Evolutionary conservation across 148 eudicot species (phyloP), one percentile per base, ranked within the genome.

Genomic region (Diospyros lotus): DNA sequence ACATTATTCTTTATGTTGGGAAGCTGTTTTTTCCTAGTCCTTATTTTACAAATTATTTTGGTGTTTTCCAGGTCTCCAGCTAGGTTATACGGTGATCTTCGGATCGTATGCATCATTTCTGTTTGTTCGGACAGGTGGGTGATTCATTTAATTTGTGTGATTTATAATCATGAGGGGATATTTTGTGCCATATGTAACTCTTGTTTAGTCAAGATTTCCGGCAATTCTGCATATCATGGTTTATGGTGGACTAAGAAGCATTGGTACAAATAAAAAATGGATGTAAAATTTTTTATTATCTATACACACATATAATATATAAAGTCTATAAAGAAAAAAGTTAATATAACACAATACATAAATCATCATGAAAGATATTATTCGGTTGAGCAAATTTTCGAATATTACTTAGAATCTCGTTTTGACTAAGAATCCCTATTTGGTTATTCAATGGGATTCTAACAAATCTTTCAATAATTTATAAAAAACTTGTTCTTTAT

Each of bases 41-140:
- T 15, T 51, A 12, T 40, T 59, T 9, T n/a, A 51, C 7, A 15
- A 13, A 2, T 64, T 61, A 60, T 60, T 44, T 66, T 68, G 74
- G 38, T 68, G 14, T 58, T 74, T 71, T 76, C 79, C 86, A 95
- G 98, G 98, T 82, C 82, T 87, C 79, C 98, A 95, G 84, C 94
- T 95, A 69, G 89, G 87, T n/a, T 92, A 90, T 79, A 95, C 98
- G 48, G 79, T 92, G 75, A 74, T 92, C 77, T 95, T 95, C 87
- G 97, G 97, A 74, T 87, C 90, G 43, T 95, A 87, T 77, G 97
- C 97, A 52, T 95, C 97, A 58, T 92, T 89, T 86, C 90, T 90
- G 68, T 89, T 87, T 63, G 75, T 89, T 75, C 89, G 93, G 73
- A 89, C 94, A 62, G 96, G 98, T 91, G 76, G 13, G 86, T 80